Evolutionary conservation across 2,329 filamentous ascomycete genomes (phyloP).

Genomic region (Botrytis hyacinthi): DNA sequence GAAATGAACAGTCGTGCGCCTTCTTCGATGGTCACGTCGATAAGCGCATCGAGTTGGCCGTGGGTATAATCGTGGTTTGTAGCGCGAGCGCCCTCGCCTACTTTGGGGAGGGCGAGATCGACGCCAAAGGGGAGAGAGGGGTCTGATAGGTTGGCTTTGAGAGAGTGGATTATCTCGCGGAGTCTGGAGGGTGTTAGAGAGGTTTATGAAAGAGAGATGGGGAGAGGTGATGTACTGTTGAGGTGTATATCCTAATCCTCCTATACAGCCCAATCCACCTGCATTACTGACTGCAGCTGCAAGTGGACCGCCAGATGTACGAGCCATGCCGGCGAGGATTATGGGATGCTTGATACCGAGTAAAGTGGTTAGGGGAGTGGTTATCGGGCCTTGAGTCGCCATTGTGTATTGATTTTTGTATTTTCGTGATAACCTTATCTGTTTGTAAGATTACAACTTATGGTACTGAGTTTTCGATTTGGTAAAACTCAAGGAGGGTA

Average conservation of each 20-base stretch:
- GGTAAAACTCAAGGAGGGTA: not conserved
- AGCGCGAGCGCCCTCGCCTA: constrained; percentile 78
- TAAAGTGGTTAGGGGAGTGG: constrained; percentile 74
- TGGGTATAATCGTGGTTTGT: constrained; percentile 97
- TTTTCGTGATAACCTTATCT: not conserved
- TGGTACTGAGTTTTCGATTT: not conserved
- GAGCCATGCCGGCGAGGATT: constrained; percentile 90
- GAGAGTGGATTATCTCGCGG: constrained; percentile 76
- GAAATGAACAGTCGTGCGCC: constrained; percentile 83
- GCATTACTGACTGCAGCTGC: constrained; percentile 81
- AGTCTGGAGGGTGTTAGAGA: constrained; percentile 42
- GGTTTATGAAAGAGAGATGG: not conserved
- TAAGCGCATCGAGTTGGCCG: constrained; percentile 81
- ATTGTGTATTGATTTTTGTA: constrained; percentile 4
- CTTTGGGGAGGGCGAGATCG: constrained; percentile 85
- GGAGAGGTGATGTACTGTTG: constrained; percentile 2
- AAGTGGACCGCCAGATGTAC: constrained; percentile 72
- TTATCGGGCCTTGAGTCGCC: constrained; percentile 46
- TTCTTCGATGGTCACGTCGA: constrained; percentile 80
- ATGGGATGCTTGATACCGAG: constrained; percentile 85
- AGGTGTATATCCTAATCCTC: constrained; percentile 70
- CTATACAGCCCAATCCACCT: constrained; percentile 72
- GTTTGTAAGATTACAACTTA: not conserved
- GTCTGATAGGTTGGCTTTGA: constrained; percentile 69
- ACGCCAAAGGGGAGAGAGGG: constrained; percentile 81